Evolutionary conservation across 257 asterid species (phyloP).

Genomic region (Lavandula angustifolia): DNA sequence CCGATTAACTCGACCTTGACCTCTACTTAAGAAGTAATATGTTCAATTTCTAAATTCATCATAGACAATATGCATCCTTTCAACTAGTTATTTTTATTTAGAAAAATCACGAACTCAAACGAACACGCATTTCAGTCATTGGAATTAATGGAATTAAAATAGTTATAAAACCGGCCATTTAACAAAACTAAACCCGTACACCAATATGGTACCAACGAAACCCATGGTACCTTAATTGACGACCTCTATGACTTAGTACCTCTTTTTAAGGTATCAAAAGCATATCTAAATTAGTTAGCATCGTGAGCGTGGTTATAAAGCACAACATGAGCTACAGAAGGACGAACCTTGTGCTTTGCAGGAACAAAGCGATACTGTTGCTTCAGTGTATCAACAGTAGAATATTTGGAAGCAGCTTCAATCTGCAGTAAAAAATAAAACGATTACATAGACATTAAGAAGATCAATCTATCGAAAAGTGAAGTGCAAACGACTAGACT

Average conservation of each 20-base stretch:
- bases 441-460: background rate
- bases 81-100: too few relatives aligned
- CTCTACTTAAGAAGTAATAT: too few relatives aligned
- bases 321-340: slow-evolving; percentile 20
- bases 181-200: background rate
- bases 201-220: background rate
- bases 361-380: slow-evolving; percentile 82
- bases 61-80: too few relatives aligned
- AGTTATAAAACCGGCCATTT: background rate
- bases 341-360: slow-evolving; percentile 78
- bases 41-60: too few relatives aligned
- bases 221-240: background rate
- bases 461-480: background rate
- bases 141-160: too few relatives aligned
- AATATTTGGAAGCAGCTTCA: slow-evolving; percentile 83
- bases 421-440: slow-evolving; percentile 48
- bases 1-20: too few relatives aligned
- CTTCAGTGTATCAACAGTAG: slow-evolving; percentile 89
- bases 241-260: background rate
- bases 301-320: background rate
- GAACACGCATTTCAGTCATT: too few relatives aligned
- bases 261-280: background rate
- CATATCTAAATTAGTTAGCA: background rate
- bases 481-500: slow-evolving; percentile 8
- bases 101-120: too few relatives aligned